A percentile compares a stretch with the other conserved stretches of the same genome.
phyloP scores from a whole-genome alignment of 768 basidiomycete species.

The Sarcomyxa edulis region DNA sequence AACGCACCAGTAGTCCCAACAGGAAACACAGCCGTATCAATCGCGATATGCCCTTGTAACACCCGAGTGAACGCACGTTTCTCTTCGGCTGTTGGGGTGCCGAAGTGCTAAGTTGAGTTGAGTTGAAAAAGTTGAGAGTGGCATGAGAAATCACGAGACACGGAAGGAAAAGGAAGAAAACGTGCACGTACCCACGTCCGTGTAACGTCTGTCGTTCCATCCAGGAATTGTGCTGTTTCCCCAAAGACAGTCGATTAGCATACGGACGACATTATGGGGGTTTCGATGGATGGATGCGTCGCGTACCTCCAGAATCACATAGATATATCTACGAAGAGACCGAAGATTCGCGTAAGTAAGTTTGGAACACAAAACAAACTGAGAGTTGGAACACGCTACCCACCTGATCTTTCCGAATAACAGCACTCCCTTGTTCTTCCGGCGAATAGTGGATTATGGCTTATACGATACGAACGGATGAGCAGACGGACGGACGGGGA shows the following conservation, averaged over 20 bases:
- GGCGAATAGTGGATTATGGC: conserved; percentile 95
- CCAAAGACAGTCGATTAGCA: too few species aligned
- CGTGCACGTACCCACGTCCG: conserved; percentile 82
- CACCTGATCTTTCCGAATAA: conserved; percentile 60
- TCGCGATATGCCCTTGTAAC: conserved; percentile 84
- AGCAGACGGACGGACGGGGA: too few species aligned
- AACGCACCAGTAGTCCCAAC: conserved; percentile 65
- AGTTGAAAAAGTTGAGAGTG: not conserved
- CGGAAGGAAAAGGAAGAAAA: not conserved
- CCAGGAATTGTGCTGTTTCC: conserved; percentile 81
- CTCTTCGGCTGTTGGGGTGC: conserved; percentile 76
- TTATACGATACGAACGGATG: conserved; percentile 15
- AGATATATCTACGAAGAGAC: conserved; percentile 12
- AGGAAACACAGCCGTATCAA: conserved; percentile 84
- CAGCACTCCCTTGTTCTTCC: conserved; percentile 63
- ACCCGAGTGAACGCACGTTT: conserved; percentile 89
- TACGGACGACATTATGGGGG: too few species aligned
- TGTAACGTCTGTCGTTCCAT: conserved; percentile 95
- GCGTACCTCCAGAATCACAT: conserved; percentile 65
- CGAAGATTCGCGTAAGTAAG: too few species aligned
- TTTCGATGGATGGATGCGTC: not conserved
- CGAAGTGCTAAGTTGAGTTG: conserved; percentile 67
- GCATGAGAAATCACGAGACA: not conserved
- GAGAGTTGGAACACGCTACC: too few species aligned
- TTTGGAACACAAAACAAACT: too few species aligned